phyloP scores from a whole-genome alignment of 805 yeast genomes.

The Wickerhamomyces alni region DNA sequence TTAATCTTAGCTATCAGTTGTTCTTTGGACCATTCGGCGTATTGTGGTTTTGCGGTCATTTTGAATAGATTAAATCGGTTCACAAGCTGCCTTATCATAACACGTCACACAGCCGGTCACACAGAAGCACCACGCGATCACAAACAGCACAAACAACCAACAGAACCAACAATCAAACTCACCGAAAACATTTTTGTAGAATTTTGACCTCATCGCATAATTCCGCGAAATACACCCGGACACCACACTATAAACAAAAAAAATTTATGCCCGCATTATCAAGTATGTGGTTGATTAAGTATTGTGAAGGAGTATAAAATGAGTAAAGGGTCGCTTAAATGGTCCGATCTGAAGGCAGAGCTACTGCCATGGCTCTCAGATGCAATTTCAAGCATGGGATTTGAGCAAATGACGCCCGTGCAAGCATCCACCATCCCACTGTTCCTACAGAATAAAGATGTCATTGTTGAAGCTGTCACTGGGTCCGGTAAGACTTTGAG shows the following conservation, averaged over 20 bases:
- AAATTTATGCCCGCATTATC: neutral
- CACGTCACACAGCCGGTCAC: neutral
- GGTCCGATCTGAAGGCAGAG: conserved; percentile 50
- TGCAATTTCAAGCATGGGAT: conserved; percentile 73
- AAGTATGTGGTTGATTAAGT: no score
- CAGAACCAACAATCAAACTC: no score
- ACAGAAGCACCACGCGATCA: no score
- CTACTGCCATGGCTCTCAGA: conserved; percentile 64
- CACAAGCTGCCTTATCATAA: neutral
- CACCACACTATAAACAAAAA: conserved; percentile 1
- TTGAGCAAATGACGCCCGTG: conserved; percentile 86
- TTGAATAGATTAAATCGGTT: neutral
- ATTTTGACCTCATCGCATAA: no score
- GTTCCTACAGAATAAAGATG: conserved; percentile 80
- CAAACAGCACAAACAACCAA: no score
- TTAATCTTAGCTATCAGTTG: conserved; percentile 53
- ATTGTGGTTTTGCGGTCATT: conserved; percentile 20
- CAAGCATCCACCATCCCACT: conserved; percentile 93
- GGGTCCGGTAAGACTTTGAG: conserved; percentile 99
- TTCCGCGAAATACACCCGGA: neutral
- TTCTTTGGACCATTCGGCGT: conserved; percentile 57
- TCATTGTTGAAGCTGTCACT: conserved; percentile 94
- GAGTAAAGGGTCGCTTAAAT: conserved; percentile 42
- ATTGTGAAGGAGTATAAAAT: neutral
- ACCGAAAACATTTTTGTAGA: no score